Evolutionary conservation across 805 yeast genomes (phyloP), one percentile per base, ranked within the genome.

Genomic region (Danielia reshetovae): DNA sequence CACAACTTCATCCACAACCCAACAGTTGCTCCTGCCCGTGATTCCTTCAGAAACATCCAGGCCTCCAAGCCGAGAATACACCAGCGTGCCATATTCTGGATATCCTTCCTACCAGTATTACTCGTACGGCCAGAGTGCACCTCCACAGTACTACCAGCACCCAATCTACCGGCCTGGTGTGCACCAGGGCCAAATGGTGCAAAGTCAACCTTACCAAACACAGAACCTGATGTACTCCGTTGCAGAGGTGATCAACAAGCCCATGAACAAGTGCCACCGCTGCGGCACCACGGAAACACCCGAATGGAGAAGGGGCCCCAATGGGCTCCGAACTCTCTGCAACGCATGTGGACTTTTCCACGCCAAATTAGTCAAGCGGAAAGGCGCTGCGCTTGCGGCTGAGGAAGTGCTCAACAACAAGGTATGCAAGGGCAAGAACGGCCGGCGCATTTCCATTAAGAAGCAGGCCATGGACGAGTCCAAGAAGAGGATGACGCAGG

Each of bases 271-370:
- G 40, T 67, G 72, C 36, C 72, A 67, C 36, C 46, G 72, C 21
- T 67, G 72, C 39, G 72, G 71, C 11, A 66, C 71, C 23, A 65
- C 70, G 2, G 72, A 67, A 38, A 65, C 71, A 2, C 71, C 70
- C 5, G 71, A 65, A 45, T 65, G 71, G 71, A 49, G 71, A 34
- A 49, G 70, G 29, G 71, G 71, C 4, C 71, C 71, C 8, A 62
- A 63, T 29, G 71, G 71, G 2, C 67, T 62, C n/a, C 48, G 70
- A n/a, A 65, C 71, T 0, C 51, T 65, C 27, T 65, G 71, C 40
- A 65, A 65, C 39, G 71, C 71, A 1, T 65, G 71, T 45, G 71
- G 71, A 0, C 57, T 65, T 30, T 65, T 59, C 43, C 71, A 65
- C 39, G 70, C 71, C 24, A 65, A 65, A 36, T 51, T 65, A 36